A percentile compares a stretch with the other conserved stretches of the same genome.
These are phyloP conservation scores for Thermomyces lanuginosus DNA, from an alignment of 2,329 filamentous ascomycete species.

Conservation along the genomic window DNA sequence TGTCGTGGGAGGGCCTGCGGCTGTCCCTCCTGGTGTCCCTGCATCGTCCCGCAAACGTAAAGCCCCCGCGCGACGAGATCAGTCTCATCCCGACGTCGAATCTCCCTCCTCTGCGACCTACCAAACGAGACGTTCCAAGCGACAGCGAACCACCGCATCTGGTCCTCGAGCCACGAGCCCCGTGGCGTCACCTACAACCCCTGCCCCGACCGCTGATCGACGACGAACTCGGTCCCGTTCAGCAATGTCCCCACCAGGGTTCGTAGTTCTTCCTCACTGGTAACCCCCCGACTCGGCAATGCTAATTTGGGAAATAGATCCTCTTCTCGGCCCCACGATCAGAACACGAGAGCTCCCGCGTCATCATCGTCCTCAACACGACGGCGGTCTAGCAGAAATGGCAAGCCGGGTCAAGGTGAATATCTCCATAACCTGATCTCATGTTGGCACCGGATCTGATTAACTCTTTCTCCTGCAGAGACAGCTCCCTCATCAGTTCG, in stretches of 20 bases:
- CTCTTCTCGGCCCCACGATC: constrained; percentile 48
- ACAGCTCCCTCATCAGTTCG: constrained; percentile 22
- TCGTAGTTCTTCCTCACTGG: constrained; percentile 7
- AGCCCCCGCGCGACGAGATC: constrained; percentile 38
- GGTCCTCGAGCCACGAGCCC: constrained; percentile 9
- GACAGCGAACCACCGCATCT: constrained; percentile 42
- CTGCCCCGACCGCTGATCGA: constrained; percentile 27
- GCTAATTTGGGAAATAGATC: constrained; percentile 31
- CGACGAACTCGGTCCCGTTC: constrained; percentile 19
- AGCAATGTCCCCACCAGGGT: constrained; percentile 29
- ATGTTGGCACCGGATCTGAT: constrained; percentile 6
- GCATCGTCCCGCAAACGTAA: constrained; percentile 59
- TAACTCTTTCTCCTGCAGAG: constrained; percentile 10
- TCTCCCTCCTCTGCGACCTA: constrained; percentile 17
- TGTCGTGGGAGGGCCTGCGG: constrained; percentile 23
- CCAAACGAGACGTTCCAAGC: constrained; percentile 47
- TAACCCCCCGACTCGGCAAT: too few species aligned
- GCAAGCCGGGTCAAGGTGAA: constrained; percentile 42
- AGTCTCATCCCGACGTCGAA: constrained; percentile 22
- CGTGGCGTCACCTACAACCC: constrained; percentile 32
- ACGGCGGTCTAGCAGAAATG: constrained; percentile 56
- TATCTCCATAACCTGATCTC: constrained; percentile 1
- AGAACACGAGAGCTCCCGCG: constrained; percentile 37
- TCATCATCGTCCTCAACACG: constrained; percentile 50
- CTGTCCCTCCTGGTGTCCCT: constrained; percentile 28